A percentile compares a stretch with the other conserved stretches of the same genome.
phyloP scores from a whole-genome alignment of 805 yeast species.

The Pichia kluyveri region DNA sequence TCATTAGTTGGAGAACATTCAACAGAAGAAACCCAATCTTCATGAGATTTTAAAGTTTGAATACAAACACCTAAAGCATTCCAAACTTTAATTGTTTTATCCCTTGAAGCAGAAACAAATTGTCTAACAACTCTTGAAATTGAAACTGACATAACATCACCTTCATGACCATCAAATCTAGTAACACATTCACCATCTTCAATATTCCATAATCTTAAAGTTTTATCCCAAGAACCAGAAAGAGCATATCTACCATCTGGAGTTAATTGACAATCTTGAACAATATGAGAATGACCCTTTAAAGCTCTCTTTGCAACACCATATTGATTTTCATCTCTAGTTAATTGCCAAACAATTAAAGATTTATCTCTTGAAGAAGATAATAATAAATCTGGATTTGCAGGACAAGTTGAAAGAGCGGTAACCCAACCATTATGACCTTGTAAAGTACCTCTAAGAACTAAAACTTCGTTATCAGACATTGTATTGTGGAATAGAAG shows the following conservation, averaged over 20 bases:
- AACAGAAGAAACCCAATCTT: constrained; percentile 98
- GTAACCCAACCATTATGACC: constrained; percentile 97
- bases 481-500: constrained; percentile 24
- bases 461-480: constrained; percentile 84
- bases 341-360: constrained; percentile 94
- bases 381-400: constrained; percentile 95
- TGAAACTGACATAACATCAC: constrained; percentile 95
- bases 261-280: constrained; percentile 94
- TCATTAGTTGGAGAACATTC: constrained; percentile 86
- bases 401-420: constrained; percentile 93
- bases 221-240: constrained; percentile 99
- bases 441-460: constrained; percentile 99
- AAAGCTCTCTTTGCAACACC: constrained; percentile 98
- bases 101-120: constrained; percentile 98
- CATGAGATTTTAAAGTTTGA: constrained; percentile 90
- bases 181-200: constrained; percentile 86
- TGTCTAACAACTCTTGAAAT: constrained; percentile 95
- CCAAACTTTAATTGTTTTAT: constrained; percentile 98
- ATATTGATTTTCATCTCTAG: constrained; percentile 91
- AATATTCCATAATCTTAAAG: constrained; percentile 97
- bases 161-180: constrained; percentile 97
- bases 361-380: constrained; percentile 99
- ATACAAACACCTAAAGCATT: constrained; percentile 96
- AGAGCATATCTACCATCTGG: constrained; percentile 97
- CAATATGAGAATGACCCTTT: constrained; percentile 98